phyloP scores from a whole-genome alignment of 169 alveolate species.

The Perkinsus olseni region DNA sequence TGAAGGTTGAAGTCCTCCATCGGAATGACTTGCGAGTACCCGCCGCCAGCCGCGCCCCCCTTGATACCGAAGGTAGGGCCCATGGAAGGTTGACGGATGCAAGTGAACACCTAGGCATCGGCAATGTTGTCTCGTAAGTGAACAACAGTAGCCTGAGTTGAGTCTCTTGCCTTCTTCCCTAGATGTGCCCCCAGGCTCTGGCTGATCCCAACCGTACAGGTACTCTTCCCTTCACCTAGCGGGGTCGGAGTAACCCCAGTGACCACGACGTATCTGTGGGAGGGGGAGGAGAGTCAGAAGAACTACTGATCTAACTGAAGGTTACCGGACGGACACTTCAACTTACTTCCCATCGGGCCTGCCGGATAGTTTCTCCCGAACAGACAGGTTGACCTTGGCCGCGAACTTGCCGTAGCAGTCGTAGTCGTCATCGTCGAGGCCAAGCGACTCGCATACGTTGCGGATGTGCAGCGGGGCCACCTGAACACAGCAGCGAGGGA shows the following conservation, averaged over 20 bases:
- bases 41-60: conserved; percentile 13
- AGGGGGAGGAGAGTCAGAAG: too few species aligned
- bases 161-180: background rate
- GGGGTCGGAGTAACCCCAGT: conserved; percentile 15
- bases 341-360: background rate
- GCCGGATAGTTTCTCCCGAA: background rate
- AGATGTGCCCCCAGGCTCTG: conserved; percentile 1
- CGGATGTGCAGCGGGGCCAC: background rate
- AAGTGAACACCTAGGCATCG: background rate
- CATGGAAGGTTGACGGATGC: background rate
- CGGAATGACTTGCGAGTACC: conserved; percentile 7
- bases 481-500: too few species aligned
- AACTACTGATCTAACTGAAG: too few species aligned
- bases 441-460: background rate
- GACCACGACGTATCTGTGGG: background rate
- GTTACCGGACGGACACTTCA: too few species aligned
- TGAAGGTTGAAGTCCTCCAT: conserved; percentile 16
- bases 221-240: conserved; percentile 15
- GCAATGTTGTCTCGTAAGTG: background rate
- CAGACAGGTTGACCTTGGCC: conserved; percentile 6
- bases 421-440: background rate
- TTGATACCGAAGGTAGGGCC: conserved; percentile 14
- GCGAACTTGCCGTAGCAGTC: background rate
- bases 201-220: conserved; percentile 6
- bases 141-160: background rate